A percentile compares a stretch with the other conserved stretches of the same genome.
These are phyloP conservation scores for Mycena polygramma DNA, from an alignment of 768 basidiomycete species.

Conservation along the genomic window DNA sequence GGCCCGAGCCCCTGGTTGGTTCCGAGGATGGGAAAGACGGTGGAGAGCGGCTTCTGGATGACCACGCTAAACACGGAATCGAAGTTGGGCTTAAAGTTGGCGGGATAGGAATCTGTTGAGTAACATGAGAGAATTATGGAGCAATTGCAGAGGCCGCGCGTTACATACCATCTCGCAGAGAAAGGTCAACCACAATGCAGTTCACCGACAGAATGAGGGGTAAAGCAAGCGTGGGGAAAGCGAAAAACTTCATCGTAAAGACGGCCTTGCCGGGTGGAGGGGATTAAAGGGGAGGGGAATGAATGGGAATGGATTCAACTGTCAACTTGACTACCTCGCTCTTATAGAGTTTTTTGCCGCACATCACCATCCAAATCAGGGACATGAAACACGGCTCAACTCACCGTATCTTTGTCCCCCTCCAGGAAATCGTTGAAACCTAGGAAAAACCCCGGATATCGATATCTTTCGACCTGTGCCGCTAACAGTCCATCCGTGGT, in stretches of 20 bases:
- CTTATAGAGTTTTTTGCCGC: background rate
- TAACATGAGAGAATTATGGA: background rate
- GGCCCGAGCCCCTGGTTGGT: slow-evolving; percentile 26
- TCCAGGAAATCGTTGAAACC: too few relatives aligned
- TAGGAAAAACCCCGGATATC: too few relatives aligned
- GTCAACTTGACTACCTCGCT: background rate
- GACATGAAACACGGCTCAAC: background rate
- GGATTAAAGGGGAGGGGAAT: background rate
- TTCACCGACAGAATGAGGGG: slow-evolving; percentile 20
- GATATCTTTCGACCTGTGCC: too few relatives aligned
- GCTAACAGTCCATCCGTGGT: too few relatives aligned
- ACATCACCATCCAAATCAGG: background rate
- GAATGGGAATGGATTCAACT: background rate
- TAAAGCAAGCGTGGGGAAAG: slow-evolving; percentile 6
- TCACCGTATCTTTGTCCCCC: background rate
- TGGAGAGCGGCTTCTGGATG: slow-evolving; percentile 30
- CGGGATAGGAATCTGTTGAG: slow-evolving; percentile 28
- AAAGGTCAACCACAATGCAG: slow-evolving; percentile 27
- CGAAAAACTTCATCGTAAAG: slow-evolving; percentile 26
- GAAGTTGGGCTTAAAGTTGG: slow-evolving; percentile 38
- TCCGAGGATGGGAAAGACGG: slow-evolving; percentile 35
- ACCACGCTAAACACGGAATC: slow-evolving; percentile 24
- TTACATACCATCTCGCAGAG: slow-evolving; percentile 16
- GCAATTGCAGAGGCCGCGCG: background rate
- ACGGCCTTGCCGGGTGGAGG: background rate